phyloP scores from a whole-genome alignment of 2,329 filamentous ascomycete genomes.

The Cyphellophora attinorum region DNA sequence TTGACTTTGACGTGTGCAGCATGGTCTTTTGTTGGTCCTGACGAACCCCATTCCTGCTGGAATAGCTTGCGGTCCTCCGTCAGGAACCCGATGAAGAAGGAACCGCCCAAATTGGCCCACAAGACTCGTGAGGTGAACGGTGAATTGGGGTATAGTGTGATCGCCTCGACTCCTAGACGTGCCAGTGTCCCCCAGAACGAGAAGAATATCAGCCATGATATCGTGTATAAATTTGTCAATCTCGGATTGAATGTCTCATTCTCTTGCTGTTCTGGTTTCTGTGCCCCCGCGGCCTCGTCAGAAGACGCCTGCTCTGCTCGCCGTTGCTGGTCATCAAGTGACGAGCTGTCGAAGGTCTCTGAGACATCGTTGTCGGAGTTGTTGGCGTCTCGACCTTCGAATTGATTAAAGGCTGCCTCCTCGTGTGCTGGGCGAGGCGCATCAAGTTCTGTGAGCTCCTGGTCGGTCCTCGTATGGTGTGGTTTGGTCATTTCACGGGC shows the following conservation, averaged over 20 bases:
- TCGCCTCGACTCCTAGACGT: slow-evolving; percentile 62
- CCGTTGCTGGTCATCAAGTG: too few relatives aligned
- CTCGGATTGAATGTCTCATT: too few relatives aligned
- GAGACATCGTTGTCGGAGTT: too few relatives aligned
- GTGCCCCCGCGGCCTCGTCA: too few relatives aligned
- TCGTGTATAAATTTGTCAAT: slow-evolving; percentile 28
- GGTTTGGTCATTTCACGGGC: too few relatives aligned
- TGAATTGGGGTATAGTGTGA: slow-evolving; percentile 67
- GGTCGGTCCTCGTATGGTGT: too few relatives aligned
- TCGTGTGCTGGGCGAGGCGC: background rate
- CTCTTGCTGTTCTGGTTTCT: too few relatives aligned
- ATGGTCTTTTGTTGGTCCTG: slow-evolving; percentile 11
- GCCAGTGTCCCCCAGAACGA: slow-evolving; percentile 70
- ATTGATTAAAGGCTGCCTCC: too few relatives aligned
- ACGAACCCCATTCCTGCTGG: slow-evolving; percentile 26
- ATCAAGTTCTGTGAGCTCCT: background rate
- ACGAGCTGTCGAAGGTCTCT: too few relatives aligned
- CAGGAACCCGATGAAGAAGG: slow-evolving; percentile 70
- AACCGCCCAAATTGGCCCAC: slow-evolving; percentile 78
- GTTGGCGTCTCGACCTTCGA: too few relatives aligned
- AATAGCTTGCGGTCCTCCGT: slow-evolving; percentile 65
- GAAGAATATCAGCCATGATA: slow-evolving; percentile 75
- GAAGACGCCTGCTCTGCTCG: too few relatives aligned
- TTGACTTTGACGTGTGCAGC: slow-evolving; percentile 37
- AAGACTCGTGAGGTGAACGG: slow-evolving; percentile 61